These are phyloP conservation scores for Ustilago shanxiensis DNA, from an alignment of 1,284 basidiomycete genomes.

Conservation along the genomic window DNA sequence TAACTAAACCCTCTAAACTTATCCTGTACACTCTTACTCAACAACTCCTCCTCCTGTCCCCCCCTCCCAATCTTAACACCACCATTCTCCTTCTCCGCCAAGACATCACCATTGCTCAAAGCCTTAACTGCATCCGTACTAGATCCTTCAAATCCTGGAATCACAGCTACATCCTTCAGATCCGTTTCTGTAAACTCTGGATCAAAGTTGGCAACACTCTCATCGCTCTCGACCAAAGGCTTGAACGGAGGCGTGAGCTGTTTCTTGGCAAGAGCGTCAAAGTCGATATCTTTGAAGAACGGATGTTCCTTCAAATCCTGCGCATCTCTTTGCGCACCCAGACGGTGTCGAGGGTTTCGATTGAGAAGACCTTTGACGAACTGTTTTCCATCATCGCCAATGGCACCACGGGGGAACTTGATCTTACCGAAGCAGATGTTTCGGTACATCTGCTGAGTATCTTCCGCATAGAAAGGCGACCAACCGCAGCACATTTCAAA, in stretches of 20 bases:
- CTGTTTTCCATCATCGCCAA: conserved; percentile 97
- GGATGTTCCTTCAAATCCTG: conserved; percentile 95
- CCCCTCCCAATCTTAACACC: conserved; percentile 50
- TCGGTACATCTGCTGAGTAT: conserved; percentile 99
- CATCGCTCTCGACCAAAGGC: conserved; percentile 96
- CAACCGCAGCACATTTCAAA: conserved; percentile 96
- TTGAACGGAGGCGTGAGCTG: conserved; percentile 98
- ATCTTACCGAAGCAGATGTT: conserved; percentile 98
- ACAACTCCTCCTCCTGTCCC: conserved; percentile 42
- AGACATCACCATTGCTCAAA: conserved; percentile 33
- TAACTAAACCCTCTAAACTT: conserved; percentile 70
- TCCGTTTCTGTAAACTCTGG: conserved; percentile 94
- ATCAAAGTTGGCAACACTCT: conserved; percentile 97
- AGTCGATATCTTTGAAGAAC: conserved; percentile 86
- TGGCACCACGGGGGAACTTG: conserved; percentile 95
- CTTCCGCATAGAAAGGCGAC: conserved; percentile 99
- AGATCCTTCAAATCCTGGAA: conserved; percentile 60
- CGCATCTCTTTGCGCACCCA: conserved; percentile 90
- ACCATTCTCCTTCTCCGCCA: conserved; percentile 34
- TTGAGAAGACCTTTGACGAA: conserved; percentile 99
- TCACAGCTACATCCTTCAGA: conserved; percentile 71
- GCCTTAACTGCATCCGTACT: conserved; percentile 35
- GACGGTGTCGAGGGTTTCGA: conserved; percentile 94
- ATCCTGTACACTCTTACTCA: conserved; percentile 66
- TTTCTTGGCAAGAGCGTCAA: conserved; percentile 78